A percentile compares a stretch with the other conserved stretches of the same genome.
Conservation (phyloP, 768 basidiomycete species). For the Mycena galopus region DNA sequence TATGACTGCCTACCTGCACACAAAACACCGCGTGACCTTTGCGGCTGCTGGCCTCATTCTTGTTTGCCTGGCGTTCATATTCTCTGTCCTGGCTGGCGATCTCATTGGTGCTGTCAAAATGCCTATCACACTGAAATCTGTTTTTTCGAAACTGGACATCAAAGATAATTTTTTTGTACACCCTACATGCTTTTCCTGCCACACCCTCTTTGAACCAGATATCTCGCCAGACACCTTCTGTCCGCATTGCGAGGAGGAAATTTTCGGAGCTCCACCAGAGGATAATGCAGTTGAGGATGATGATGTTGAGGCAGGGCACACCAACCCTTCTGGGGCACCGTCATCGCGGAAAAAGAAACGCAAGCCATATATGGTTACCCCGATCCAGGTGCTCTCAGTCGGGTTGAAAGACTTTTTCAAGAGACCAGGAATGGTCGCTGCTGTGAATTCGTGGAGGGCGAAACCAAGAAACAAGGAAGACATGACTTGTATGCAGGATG, state of each 20-base stretch:
- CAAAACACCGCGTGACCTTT: slow-evolving; percentile 1
- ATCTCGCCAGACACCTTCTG: background rate
- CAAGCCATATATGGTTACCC: background rate
- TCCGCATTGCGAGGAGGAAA: background rate
- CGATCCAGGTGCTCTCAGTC: background rate
- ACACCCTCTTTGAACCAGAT: background rate
- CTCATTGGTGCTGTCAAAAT: background rate
- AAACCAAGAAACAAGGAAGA: too few relatives aligned
- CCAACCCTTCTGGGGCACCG: too few relatives aligned
- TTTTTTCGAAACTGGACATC: background rate
- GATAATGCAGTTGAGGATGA: too few relatives aligned
- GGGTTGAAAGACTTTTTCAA: background rate
- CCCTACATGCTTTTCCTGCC: background rate
- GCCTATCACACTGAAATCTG: background rate
- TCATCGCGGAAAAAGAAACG: too few relatives aligned
- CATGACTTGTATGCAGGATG: background rate
- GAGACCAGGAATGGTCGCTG: background rate
- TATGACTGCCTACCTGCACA: slow-evolving; percentile 1
- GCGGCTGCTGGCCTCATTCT: background rate
- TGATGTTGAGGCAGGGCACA: too few relatives aligned
- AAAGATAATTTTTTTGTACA: background rate
- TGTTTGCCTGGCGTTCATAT: background rate
- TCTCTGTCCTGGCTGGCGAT: background rate
- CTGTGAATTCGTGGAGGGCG: background rate
- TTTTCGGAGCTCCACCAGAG: background rate